A percentile compares a stretch with the other conserved stretches of the same genome.
Evolutionary conservation across 2,329 filamentous ascomycete species (phyloP).

Genomic region (Aspergillus uvarum): DNA sequence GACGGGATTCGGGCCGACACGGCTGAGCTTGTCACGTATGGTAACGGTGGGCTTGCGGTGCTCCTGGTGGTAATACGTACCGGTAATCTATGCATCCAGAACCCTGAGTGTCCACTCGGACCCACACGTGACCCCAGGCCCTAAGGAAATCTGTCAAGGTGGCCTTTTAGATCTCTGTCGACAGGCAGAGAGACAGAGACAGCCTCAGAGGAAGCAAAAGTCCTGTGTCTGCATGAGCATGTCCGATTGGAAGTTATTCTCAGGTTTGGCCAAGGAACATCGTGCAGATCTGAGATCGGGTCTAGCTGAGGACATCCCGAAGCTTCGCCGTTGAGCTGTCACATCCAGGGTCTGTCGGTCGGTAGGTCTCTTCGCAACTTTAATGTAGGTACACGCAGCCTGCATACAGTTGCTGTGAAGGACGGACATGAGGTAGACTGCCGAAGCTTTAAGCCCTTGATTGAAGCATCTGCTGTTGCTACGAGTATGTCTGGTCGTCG

Average conservation of each 20-base stretch:
- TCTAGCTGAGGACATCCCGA: not conserved
- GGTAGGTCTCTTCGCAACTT: not conserved
- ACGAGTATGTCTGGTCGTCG: not conserved
- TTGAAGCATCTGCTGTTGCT: not conserved
- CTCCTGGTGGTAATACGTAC: constrained; percentile 8
- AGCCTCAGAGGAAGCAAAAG: too few relatives aligned
- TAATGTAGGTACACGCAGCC: constrained; percentile 15
- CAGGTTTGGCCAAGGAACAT: not conserved
- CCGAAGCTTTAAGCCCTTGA: not conserved
- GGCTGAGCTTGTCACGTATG: constrained; percentile 6
- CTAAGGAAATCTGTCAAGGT: constrained; percentile 20
- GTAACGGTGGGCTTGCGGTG: constrained; percentile 4
- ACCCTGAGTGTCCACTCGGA: constrained; percentile 15
- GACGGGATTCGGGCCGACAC: not conserved
- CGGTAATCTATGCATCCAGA: constrained; percentile 19
- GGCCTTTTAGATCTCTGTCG: constrained; percentile 16
- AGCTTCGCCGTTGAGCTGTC: constrained; percentile 7
- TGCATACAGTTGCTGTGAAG: constrained; percentile 8
- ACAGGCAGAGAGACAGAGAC: not conserved
- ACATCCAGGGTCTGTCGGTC: constrained; percentile 5
- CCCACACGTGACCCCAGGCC: constrained; percentile 18
- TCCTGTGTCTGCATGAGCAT: not conserved
- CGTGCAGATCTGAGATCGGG: constrained; percentile 1
- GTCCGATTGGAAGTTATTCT: not conserved
- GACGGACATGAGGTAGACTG: not conserved